Evolutionary conservation across 345 rosid species (phyloP), one percentile per base, ranked within the genome.

Genomic region (Salix exigua): DNA sequence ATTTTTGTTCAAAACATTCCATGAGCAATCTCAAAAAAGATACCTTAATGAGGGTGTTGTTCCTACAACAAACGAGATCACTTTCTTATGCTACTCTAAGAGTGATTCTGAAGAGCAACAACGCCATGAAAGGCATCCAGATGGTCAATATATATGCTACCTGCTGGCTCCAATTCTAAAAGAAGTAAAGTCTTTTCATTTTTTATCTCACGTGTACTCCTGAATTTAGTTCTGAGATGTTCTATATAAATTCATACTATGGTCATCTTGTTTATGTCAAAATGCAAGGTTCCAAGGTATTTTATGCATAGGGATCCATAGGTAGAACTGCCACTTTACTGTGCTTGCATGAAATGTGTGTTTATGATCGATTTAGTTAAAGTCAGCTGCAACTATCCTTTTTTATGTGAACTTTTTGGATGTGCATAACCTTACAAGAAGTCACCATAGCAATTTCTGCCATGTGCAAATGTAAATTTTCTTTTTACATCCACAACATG

Each of bases 31-130:
- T 31, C 37, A 76, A 77, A 77, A 91, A 86, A 88, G 92, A 77
- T 96, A 91, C 63, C 96, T 96, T 71, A 92, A 89, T 75, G 97
- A 89, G 70, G 98, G 96, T 23, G 98, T 96, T 85, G 82, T 93
- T 82, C 99, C 98, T 76, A 96, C 98, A 18, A 96, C 98, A 76
- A 96, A 93, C 58, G 97, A 92, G 86, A 96, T 96, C 82, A 93
- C 98, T 65, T 92, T 91, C 79, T 86, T 96, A 74, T 79, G 90
- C 78, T 92, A 91, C 82, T 86, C 98, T 18, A 83, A 91, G 73
- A 80, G 79, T 77, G 88, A 87, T 73, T 84, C 88, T 72, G 86
- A 80, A 78, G 91, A 86, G 80, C 88, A 84, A 80, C 90, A 91
- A 80, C 90, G 88, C 23, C 93, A 94, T 85, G 91, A 96, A 84